Evolutionary conservation across 2,329 filamentous ascomycete species (phyloP).

Genomic region (Colletotrichum sp.): DNA sequence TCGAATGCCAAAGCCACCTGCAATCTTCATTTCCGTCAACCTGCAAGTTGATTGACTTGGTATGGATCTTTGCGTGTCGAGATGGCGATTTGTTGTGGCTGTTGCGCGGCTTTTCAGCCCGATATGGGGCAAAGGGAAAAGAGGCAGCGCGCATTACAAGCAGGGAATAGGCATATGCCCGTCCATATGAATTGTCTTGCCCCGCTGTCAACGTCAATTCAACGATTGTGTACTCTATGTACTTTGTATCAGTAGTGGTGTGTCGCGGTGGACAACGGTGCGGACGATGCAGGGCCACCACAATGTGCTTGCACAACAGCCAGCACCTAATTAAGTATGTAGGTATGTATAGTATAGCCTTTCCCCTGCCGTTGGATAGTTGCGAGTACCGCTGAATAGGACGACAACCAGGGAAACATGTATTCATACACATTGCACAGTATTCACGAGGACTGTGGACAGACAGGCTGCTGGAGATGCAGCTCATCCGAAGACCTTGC

Average conservation of each 20-base stretch:
- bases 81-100: background rate
- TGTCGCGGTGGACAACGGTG: background rate
- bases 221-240: background rate
- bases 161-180: background rate
- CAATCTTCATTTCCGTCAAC: background rate
- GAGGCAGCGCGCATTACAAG: background rate
- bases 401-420: background rate
- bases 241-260: background rate
- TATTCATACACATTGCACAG: background rate
- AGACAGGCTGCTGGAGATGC: background rate
- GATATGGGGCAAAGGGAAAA: background rate
- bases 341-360: background rate
- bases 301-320: background rate
- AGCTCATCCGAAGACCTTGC: background rate
- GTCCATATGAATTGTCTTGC: background rate
- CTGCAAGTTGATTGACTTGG: background rate
- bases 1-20: background rate
- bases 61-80: background rate
- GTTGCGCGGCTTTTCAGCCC: background rate
- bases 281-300: background rate
- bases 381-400: background rate
- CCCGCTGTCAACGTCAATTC: constrained; percentile 4
- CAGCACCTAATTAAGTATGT: background rate
- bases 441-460: background rate
- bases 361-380: background rate